phyloP scores from a whole-genome alignment of 768 basidiomycete species.

The Amanita inopinata region DNA sequence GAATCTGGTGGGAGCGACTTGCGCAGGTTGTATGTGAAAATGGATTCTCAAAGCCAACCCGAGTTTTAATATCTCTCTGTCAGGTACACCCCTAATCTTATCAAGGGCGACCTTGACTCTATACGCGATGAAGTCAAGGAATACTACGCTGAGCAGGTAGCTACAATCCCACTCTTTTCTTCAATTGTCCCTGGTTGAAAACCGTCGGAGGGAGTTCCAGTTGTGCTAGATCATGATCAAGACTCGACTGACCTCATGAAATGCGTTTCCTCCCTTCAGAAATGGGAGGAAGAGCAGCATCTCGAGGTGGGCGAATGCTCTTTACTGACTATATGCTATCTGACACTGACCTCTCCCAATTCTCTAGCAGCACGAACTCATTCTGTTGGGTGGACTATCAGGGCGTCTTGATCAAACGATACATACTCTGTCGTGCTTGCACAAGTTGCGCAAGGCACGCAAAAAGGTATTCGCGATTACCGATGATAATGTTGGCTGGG shows the following conservation, averaged over 20 bases:
- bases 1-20: neutral
- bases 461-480: slow-evolving; percentile 65
- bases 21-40: neutral
- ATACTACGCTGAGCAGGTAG: slow-evolving; percentile 57
- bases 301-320: slow-evolving; percentile 24
- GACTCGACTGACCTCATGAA: slow-evolving; percentile 96
- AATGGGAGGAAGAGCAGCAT: slow-evolving; percentile 38
- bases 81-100: slow-evolving; percentile 74
- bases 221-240: slow-evolving; percentile 63
- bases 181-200: neutral
- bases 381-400: slow-evolving; percentile 81
- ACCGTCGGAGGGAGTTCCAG: slow-evolving; percentile 48
- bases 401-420: slow-evolving; percentile 93
- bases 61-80: slow-evolving; percentile 2
- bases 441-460: slow-evolving; percentile 62
- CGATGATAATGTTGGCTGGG: slow-evolving; percentile 90
- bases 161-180: neutral
- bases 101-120: slow-evolving; percentile 94
- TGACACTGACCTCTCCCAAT: slow-evolving; percentile 18
- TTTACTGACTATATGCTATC: neutral
- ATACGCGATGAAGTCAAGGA: slow-evolving; percentile 60
- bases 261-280: slow-evolving; percentile 57
- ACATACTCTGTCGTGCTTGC: slow-evolving; percentile 76
- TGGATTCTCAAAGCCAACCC: neutral
- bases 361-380: slow-evolving; percentile 43